Percentiles rank a stretch among this genome's conserved stretches.
Evolutionary conservation across 2,329 filamentous ascomycete species (phyloP).

Genomic region (Chaetomiaceae sp.): DNA sequence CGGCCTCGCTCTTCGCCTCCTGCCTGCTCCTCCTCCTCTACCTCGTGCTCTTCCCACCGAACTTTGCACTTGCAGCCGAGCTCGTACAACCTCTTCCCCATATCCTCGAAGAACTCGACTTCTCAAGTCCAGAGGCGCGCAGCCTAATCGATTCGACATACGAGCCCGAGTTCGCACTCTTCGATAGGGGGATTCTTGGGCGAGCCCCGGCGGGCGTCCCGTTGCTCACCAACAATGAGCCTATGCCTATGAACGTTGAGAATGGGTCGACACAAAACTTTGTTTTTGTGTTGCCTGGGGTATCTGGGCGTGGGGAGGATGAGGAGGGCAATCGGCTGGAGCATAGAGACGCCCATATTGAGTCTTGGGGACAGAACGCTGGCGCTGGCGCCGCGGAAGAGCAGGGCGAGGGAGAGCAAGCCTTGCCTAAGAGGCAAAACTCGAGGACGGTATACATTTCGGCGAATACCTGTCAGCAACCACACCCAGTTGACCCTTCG

Average conservation of each 20-base stretch:
- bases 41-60: conserved; percentile 51
- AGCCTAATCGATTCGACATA: conserved; percentile 36
- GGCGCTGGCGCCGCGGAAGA: conserved; percentile 15
- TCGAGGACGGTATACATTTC: conserved; percentile 66
- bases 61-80: conserved; percentile 59
- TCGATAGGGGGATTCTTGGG: conserved; percentile 58
- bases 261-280: conserved; percentile 59
- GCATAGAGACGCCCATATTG: conserved; percentile 19
- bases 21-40: conserved; percentile 55
- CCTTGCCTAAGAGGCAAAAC: conserved; percentile 21
- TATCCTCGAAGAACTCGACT: conserved; percentile 19
- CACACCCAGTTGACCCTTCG: conserved; percentile 46
- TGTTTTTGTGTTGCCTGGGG: conserved; percentile 52
- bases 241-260: conserved; percentile 51
- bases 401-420: conserved; percentile 9
- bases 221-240: conserved; percentile 58
- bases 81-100: conserved; percentile 24
- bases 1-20: conserved; percentile 58
- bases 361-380: conserved; percentile 17
- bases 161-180: conserved; percentile 54
- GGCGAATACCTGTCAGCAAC: conserved; percentile 79
- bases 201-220: conserved; percentile 48
- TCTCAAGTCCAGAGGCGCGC: conserved; percentile 9
- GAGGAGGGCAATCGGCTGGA: conserved; percentile 19
- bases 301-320: conserved; percentile 37